phyloP scores from a whole-genome alignment of 176 grass and related monocot genomes.

The Elymus sibiricus region DNA sequence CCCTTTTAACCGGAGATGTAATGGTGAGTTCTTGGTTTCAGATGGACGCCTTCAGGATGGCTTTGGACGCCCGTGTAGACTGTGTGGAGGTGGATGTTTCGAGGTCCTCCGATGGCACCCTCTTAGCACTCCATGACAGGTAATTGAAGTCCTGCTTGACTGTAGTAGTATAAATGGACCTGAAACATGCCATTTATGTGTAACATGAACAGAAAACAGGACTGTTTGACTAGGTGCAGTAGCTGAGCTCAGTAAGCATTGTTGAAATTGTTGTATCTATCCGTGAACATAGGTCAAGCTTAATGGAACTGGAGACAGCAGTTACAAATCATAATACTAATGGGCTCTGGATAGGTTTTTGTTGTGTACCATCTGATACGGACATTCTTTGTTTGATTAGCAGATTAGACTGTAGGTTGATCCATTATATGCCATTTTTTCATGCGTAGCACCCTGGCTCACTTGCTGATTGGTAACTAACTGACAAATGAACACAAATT shows the following conservation, averaged over 20 bases:
- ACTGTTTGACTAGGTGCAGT: not conserved
- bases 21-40: conserved; percentile 20
- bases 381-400: not conserved
- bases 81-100: conserved; percentile 92
- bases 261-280: not conserved
- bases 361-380: not conserved
- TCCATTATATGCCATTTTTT: conserved; percentile 6
- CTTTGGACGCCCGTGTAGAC: conserved; percentile 63
- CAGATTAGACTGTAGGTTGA: not conserved
- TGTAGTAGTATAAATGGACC: not conserved
- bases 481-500: not conserved
- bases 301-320: not conserved
- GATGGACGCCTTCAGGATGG: conserved; percentile 76
- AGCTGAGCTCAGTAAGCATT: not conserved
- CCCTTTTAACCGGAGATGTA: not conserved
- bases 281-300: not conserved
- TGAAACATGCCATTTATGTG: not conserved
- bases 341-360: not conserved
- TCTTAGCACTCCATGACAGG: conserved; percentile 88
- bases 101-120: conserved; percentile 60
- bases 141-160: conserved; percentile 12
- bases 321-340: not conserved
- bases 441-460: not conserved
- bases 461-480: not conserved
- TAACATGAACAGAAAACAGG: not conserved